These are phyloP conservation scores for Pugionium dolabratum DNA, from an alignment of 345 rosid genomes.

Conservation along the genomic window DNA sequence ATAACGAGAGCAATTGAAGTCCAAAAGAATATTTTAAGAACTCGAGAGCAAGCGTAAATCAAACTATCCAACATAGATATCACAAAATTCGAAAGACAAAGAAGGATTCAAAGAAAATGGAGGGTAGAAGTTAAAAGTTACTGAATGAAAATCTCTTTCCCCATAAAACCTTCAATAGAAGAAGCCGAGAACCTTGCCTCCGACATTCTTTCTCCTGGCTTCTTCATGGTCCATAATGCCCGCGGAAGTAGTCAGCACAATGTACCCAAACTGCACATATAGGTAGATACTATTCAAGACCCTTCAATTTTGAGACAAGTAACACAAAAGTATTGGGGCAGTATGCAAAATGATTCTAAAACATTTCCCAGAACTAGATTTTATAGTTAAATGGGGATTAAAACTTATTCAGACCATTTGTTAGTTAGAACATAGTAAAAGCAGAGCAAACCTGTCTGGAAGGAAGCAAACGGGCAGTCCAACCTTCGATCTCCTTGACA, in stretches of 20 bases:
- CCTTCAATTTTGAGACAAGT: not conserved
- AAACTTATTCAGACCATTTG: not conserved
- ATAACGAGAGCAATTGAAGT: not conserved
- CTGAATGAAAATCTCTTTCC: slow-evolving; percentile 11
- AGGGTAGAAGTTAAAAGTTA: slow-evolving; percentile 7
- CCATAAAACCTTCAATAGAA: slow-evolving; percentile 40
- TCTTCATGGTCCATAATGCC: slow-evolving; percentile 51
- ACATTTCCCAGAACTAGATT: not conserved
- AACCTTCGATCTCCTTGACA: slow-evolving; percentile 55
- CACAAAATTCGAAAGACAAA: slow-evolving; percentile 33
- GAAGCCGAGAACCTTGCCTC: slow-evolving; percentile 50
- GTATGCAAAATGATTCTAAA: not conserved
- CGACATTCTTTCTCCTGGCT: slow-evolving; percentile 48
- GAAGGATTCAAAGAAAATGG: slow-evolving; percentile 4
- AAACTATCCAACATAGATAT: not conserved
- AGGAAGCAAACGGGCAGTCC: slow-evolving; percentile 62
- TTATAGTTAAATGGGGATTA: not conserved
- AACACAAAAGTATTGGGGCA: not conserved
- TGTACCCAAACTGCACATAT: slow-evolving; percentile 44
- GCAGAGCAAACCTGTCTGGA: slow-evolving; percentile 48
- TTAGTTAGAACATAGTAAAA: not conserved
- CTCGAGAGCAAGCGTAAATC: not conserved
- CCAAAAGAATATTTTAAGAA: not conserved
- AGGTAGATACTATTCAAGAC: not conserved
- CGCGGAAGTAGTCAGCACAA: slow-evolving; percentile 46